Evolutionary conservation across 1,284 basidiomycete species (phyloP).

Genomic region (Pisolithus thermaeus): DNA sequence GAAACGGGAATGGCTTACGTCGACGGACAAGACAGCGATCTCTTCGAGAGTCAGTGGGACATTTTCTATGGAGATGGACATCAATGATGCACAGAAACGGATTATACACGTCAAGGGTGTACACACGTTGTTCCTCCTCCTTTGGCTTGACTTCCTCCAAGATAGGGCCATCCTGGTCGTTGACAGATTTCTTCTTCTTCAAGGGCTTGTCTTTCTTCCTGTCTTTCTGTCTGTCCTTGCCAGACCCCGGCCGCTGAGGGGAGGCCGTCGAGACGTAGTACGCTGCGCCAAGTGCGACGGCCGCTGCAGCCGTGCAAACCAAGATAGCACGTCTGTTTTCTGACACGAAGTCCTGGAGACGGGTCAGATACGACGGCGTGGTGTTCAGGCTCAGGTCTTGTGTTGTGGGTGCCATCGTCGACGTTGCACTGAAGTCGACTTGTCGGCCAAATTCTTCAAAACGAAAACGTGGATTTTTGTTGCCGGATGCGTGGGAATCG

Average conservation of each 20-base stretch:
- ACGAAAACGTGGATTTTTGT: no score
- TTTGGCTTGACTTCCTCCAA: slow-evolving; percentile 61
- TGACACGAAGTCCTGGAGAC: slow-evolving; percentile 63
- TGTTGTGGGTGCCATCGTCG: neutral
- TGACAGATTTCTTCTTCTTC: slow-evolving; percentile 58
- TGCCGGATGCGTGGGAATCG: no score
- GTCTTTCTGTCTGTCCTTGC: slow-evolving; percentile 48
- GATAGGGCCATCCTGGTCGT: slow-evolving; percentile 61
- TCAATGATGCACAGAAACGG: slow-evolving; percentile 1
- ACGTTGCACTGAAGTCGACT: neutral
- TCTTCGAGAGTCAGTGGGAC: slow-evolving; percentile 46
- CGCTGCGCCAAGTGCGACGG: slow-evolving; percentile 70
- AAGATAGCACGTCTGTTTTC: slow-evolving; percentile 71
- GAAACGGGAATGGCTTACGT: slow-evolving; percentile 33
- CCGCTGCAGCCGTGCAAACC: slow-evolving; percentile 64
- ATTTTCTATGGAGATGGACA: slow-evolving; percentile 21
- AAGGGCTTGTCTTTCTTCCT: slow-evolving; percentile 43
- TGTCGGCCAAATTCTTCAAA: no score
- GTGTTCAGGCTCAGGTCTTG: neutral
- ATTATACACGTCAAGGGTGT: slow-evolving; percentile 17
- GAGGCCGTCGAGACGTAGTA: slow-evolving; percentile 64
- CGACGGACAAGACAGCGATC: slow-evolving; percentile 50
- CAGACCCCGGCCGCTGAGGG: slow-evolving; percentile 19
- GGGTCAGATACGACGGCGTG: slow-evolving; percentile 44
- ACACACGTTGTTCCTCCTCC: slow-evolving; percentile 34